Conservation (phyloP, 345 rosid species). For the Arabis alpina region DNA sequence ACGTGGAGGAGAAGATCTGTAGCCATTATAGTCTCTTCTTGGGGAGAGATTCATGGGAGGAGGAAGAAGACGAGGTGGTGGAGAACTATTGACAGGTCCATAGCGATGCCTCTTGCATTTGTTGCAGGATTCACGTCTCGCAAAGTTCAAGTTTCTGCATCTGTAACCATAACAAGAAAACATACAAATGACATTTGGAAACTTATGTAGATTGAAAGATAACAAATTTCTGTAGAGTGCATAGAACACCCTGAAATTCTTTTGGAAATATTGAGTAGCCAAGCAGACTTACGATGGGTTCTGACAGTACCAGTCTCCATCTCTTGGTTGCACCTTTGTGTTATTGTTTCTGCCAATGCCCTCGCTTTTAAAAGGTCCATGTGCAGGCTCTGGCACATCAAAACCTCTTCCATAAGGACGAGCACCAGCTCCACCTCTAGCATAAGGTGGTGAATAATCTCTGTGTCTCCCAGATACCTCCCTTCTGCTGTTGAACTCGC, state of each 20-base stretch:
- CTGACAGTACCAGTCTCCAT: constrained; percentile 87
- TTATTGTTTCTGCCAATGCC: constrained; percentile 52
- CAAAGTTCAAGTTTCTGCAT: constrained; percentile 86
- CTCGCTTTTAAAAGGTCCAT: constrained; percentile 59
- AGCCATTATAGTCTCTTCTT: constrained; percentile 59
- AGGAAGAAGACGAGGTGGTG: constrained; percentile 55
- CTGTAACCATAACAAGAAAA: constrained; percentile 44
- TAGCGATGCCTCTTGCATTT: constrained; percentile 74
- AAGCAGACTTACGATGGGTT: constrained; percentile 63
- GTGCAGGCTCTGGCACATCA: constrained; percentile 66
- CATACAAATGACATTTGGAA: not conserved
- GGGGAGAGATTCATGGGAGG: constrained; percentile 72
- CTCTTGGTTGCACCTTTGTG: constrained; percentile 87
- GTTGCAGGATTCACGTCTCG: constrained; percentile 74
- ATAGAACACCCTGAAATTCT: constrained; percentile 4
- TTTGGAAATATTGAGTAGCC: not conserved
- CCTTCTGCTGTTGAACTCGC: constrained; percentile 61
- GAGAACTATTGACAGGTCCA: constrained; percentile 62
- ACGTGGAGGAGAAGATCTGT: constrained; percentile 69
- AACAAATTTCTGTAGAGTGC: constrained; percentile 1
- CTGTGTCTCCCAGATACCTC: constrained; percentile 65
- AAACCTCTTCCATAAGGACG: constrained; percentile 69
- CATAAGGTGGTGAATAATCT: constrained; percentile 67
- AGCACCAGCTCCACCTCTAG: constrained; percentile 66
- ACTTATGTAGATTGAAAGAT: not conserved